Base-by-base conservation (phyloP, 257 asterid genomes). In the Solanum pinnatisectum region DNA sequence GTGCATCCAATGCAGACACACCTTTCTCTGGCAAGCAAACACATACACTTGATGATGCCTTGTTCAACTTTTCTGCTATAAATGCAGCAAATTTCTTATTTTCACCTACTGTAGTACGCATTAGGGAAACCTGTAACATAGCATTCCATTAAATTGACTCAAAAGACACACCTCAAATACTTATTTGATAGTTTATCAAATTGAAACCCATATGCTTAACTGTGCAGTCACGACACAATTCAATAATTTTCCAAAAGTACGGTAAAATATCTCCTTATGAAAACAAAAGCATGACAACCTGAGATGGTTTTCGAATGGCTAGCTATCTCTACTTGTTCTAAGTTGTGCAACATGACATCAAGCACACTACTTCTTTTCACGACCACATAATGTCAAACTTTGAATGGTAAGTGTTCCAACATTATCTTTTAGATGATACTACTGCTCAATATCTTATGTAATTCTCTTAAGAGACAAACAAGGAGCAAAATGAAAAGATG, bases 11-110 rank as follows among this genome's bases (percentile, higher is more conserved):
- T 42, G 98, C 98, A 89, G 99, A 97, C 81, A 96, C 90, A 84
- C 99, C 99, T 85, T 89, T 90, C 91, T 93, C 95, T 76, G 99
- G 98, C 87, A 97, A 91, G 95, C 98, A 97, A 90, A 97, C 89
- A 70, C 94, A 42, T 83, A 97, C 89, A 87, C 91, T 92, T 73
- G 98, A 97, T 46, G 95, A 91, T 83, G 96, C 92, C 90, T 91
- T 96, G 88, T 94, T 95, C 91, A 95, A 89, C 93, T 95, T 97
- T 87, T 95, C 94, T 63, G 98, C 95, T 83, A 97, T 94, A 93
- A 97, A 97, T 89, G 93, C 94, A 76, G 98, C 98, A 90, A 95
- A 92, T 91, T 95, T 94, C 90, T 59, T 90, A 89, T 92, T 97
- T 88, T 97, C 99, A 18, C 94, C 98, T 88, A 90, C 92, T n/a